These are phyloP conservation scores for Colletotrichum noveboracense DNA, from an alignment of 2,329 filamentous ascomycete species.

Conservation along the genomic window DNA sequence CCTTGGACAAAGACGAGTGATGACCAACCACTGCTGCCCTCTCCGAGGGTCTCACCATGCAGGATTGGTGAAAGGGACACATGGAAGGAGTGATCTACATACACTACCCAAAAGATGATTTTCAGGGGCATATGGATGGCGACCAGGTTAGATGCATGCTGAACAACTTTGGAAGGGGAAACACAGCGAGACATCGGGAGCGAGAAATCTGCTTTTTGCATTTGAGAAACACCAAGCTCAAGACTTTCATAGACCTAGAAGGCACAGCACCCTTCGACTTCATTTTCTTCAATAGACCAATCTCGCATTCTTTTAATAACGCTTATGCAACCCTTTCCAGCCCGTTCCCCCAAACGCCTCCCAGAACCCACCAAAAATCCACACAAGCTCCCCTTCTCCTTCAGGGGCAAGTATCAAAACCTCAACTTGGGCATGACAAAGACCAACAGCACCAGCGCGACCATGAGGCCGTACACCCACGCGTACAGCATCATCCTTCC, in stretches of 20 bases:
- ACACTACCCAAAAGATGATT: not conserved
- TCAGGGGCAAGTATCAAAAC: slow-evolving; percentile 58
- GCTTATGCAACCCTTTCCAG: not conserved
- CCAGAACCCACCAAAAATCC: not conserved
- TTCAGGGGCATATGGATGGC: not conserved
- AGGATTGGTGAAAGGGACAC: not conserved
- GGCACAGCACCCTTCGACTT: not conserved
- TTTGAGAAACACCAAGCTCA: not conserved
- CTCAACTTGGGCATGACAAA: slow-evolving; percentile 88
- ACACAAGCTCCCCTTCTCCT: not conserved
- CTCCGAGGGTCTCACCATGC: not conserved
- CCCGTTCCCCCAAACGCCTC: not conserved
- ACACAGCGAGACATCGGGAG: not conserved
- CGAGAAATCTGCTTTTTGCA: not conserved
- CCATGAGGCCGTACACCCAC: slow-evolving; percentile 82
- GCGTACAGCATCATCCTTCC: slow-evolving; percentile 83
- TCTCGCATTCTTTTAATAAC: not conserved
- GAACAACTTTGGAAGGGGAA: not conserved
- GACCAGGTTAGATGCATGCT: not conserved
- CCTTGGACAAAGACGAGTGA: not conserved
- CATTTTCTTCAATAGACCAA: not conserved
- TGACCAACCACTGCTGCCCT: rapidly evolving
- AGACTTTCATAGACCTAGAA: not conserved
- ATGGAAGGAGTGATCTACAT: not conserved
- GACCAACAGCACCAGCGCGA: slow-evolving; percentile 79